Evolutionary conservation across 1,139 yeast species (phyloP).

Genomic region (Nakaseomyces delphensis): DNA sequence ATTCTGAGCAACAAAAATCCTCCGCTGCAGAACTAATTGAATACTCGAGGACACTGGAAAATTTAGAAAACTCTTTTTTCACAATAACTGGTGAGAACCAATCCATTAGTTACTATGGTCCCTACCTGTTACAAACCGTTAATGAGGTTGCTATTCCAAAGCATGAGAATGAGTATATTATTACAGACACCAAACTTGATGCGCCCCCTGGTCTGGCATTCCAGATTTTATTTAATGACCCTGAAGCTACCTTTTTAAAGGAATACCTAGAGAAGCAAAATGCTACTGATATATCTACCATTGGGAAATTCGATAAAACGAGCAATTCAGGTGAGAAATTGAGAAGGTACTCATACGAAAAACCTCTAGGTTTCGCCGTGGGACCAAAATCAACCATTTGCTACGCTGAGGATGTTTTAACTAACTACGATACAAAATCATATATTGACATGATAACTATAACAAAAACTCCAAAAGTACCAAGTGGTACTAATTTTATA

Average conservation of each 20-base stretch:
- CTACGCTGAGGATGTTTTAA: constrained; percentile 55
- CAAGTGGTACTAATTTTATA: constrained; percentile 75
- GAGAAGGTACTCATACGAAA: constrained; percentile 41
- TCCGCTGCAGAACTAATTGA: constrained; percentile 9
- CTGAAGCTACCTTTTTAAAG: constrained; percentile 48
- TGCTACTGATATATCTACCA: constrained; percentile 54
- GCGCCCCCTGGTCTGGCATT: constrained; percentile 75
- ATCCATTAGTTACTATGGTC: not conserved
- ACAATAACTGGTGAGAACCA: not conserved
- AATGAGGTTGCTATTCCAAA: not conserved
- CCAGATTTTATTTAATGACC: constrained; percentile 58
- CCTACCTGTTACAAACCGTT: not conserved
- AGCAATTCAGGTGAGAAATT: constrained; percentile 33
- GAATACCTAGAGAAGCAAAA: constrained; percentile 53
- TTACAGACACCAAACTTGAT: constrained; percentile 45
- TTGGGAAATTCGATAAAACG: constrained; percentile 39
- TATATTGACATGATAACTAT: constrained; percentile 53
- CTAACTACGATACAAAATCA: constrained; percentile 49
- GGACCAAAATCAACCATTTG: constrained; percentile 93
- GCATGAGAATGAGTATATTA: constrained; percentile 40
- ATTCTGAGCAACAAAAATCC: constrained; percentile 7
- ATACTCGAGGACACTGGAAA: not conserved
- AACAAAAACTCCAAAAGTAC: constrained; percentile 88
- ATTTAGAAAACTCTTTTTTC: not conserved
- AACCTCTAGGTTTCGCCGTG: constrained; percentile 72